Conservation (phyloP, 306 rosid species). For the Mimosa pudica region DNA sequence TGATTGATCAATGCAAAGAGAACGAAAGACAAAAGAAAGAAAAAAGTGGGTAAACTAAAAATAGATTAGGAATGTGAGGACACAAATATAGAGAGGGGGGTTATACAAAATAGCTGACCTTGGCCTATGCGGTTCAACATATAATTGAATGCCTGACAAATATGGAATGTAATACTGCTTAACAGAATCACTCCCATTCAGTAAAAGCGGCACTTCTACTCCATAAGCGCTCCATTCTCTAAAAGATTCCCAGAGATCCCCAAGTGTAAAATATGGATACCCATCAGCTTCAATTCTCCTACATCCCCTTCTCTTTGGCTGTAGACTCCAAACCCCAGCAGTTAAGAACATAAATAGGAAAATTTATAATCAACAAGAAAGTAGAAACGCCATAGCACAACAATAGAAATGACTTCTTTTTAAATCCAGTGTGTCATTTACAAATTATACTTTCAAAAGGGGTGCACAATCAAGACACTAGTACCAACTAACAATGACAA, state of each 20-base stretch:
- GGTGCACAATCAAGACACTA: background rate
- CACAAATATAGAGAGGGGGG: background rate
- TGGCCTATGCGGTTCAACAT: slow-evolving; percentile 35
- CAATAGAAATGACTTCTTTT: background rate
- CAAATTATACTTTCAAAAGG: background rate
- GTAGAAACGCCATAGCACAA: background rate
- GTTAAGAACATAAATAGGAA: slow-evolving; percentile 21
- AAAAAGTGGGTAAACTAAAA: background rate
- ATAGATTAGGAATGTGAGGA: background rate
- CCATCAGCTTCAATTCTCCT: slow-evolving; percentile 25
- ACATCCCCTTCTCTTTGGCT: slow-evolving; percentile 40
- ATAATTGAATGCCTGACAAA: slow-evolving; percentile 60
- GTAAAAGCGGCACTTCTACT: slow-evolving; percentile 52
- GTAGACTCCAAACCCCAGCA: slow-evolving; percentile 34
- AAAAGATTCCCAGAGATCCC: slow-evolving; percentile 57
- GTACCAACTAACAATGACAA: slow-evolving; percentile 1
- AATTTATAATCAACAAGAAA: slow-evolving; percentile 6
- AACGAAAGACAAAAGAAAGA: background rate
- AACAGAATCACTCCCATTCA: slow-evolving; percentile 36
- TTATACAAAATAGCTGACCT: slow-evolving; percentile 37
- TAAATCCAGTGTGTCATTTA: background rate
- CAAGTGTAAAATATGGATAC: slow-evolving; percentile 46
- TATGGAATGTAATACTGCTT: slow-evolving; percentile 59
- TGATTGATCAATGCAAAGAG: background rate
- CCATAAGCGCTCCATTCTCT: slow-evolving; percentile 67